Evolutionary conservation across 2,329 filamentous ascomycete species (phyloP), one percentile per base, ranked within the genome.

Genomic region (Penicillium sp.): DNA sequence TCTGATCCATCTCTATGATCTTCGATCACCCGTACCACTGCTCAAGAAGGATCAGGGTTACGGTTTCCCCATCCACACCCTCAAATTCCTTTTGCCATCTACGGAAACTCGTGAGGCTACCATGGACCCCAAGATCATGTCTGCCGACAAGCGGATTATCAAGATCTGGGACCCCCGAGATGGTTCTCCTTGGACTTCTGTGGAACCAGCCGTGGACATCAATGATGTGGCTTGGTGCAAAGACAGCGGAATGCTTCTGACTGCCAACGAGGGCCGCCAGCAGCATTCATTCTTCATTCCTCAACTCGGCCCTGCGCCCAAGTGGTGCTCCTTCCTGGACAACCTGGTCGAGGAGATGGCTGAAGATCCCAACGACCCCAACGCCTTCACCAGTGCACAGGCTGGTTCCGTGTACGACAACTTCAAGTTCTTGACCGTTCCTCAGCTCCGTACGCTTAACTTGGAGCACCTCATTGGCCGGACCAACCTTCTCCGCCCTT

Each of bases 341-440:
- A 96, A 94, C 62, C 82, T 98, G 62, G 93, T 97, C 8, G 93
- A 98, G 73, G 94, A 98, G 70, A 96, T 98, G 89, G 91, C 91
- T 7, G 91, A 97, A 65, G 81, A 84, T 58, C 75, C 76, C 7
- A 80, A 82, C 59, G 82, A 85, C 60, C 83, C 82, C 4, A 78
- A 80, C 45, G 70, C 73, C 9, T 76, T 73, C 59, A 68, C 61
- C 47, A 61, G 64, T 26, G 62, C 66, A 28, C 68, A 73, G 46
- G 64, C 78, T 70, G 73, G 83, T 72, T 85, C 93, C 59, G 88
- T 93, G 8, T 98, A 98, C 75, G 93, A 98, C 72, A 97, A 98
- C 71, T 97, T 91, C 81, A 98, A 97, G 72, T 98, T 98, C 80
- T 76, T 98, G 64, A 95, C 91, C 2, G 70, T 89, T 52, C 83